Evolutionary conservation across 1,284 basidiomycete species (phyloP).

Genomic region (Cutaneotrichosporon cyanovorans): DNA sequence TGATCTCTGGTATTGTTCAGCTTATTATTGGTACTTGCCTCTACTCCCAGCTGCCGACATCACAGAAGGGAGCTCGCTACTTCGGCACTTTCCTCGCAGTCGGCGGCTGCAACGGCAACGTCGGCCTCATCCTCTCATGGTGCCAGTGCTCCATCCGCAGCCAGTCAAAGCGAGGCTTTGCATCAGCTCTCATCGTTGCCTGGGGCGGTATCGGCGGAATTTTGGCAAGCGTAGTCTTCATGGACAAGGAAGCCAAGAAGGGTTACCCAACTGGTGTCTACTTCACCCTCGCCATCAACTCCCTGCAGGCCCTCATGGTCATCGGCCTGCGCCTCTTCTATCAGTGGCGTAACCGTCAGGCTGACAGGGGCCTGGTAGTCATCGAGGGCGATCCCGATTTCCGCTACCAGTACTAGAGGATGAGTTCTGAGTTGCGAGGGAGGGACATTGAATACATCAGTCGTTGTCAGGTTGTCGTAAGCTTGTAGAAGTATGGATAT

Average conservation of each 20-base stretch:
- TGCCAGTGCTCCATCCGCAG: constrained; percentile 45
- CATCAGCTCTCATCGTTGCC: constrained; percentile 43
- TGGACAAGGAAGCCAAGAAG: constrained; percentile 7
- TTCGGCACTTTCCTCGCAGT: constrained; percentile 46
- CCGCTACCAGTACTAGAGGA: constrained; percentile 9
- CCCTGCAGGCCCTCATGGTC: background rate
- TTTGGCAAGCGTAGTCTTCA: constrained; percentile 12
- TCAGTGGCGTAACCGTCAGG: constrained; percentile 8
- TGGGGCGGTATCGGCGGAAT: constrained; percentile 48
- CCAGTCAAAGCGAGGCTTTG: constrained; percentile 42
- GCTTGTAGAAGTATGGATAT: no score
- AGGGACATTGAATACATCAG: no score
- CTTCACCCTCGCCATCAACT: constrained; percentile 5
- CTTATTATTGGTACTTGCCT: constrained; percentile 7
- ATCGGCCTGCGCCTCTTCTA: constrained; percentile 6
- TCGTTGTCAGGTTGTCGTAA: no score
- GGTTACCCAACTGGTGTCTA: constrained; percentile 14
- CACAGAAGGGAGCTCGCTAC: constrained; percentile 34
- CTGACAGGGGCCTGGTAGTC: constrained; percentile 9
- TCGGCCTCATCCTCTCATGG: constrained; percentile 36
- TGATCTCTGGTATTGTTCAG: constrained; percentile 1
- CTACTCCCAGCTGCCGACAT: constrained; percentile 7
- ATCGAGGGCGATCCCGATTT: constrained; percentile 12
- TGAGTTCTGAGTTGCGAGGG: no score
- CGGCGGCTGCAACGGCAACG: constrained; percentile 32